Conservation (phyloP, 1,284 basidiomycete genomes). For the Microbotryum intermedium region DNA sequence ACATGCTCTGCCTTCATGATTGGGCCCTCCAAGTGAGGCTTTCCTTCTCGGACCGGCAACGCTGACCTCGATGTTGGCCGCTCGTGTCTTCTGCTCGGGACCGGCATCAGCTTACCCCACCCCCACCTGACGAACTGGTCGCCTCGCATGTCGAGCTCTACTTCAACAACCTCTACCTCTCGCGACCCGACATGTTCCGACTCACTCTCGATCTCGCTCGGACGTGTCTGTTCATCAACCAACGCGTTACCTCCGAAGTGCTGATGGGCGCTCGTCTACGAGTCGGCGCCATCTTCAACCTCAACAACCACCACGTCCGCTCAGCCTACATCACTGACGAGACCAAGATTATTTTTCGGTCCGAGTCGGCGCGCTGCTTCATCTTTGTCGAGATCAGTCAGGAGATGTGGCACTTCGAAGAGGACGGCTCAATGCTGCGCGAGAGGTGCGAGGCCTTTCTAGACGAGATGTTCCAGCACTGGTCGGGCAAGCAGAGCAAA, state of each 20-base stretch:
- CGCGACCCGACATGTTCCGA: conserved; percentile 89
- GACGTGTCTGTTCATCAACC: conserved; percentile 48
- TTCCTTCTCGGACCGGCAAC: too few species aligned
- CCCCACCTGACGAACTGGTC: conserved; percentile 11
- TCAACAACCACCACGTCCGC: conserved; percentile 44
- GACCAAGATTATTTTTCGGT: conserved; percentile 83
- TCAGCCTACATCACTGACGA: conserved; percentile 71
- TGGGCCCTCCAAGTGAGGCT: too few species aligned
- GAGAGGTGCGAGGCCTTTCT: conserved; percentile 92
- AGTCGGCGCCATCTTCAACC: conserved; percentile 63
- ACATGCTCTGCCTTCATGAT: too few species aligned
- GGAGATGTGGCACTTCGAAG: conserved; percentile 95
- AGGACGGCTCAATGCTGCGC: conserved; percentile 57
- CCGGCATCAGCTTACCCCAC: conserved; percentile 11
- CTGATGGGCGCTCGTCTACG: conserved; percentile 70
- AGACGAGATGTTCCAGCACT: conserved; percentile 35
- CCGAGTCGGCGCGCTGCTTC: conserved; percentile 74
- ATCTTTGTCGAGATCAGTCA: conserved; percentile 86
- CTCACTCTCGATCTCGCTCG: conserved; percentile 58
- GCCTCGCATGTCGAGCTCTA: conserved; percentile 79
- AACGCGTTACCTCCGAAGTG: conserved; percentile 49
- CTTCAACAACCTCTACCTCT: conserved; percentile 60
- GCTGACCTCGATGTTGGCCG: too few species aligned
- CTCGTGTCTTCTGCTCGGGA: neutral
- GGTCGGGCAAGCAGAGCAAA: conserved; percentile 15